A percentile compares a stretch with the other conserved stretches of the same genome.
These are phyloP conservation scores for Cadophora malorum DNA, from an alignment of 2,329 filamentous ascomycete species.

Conservation along the genomic window DNA sequence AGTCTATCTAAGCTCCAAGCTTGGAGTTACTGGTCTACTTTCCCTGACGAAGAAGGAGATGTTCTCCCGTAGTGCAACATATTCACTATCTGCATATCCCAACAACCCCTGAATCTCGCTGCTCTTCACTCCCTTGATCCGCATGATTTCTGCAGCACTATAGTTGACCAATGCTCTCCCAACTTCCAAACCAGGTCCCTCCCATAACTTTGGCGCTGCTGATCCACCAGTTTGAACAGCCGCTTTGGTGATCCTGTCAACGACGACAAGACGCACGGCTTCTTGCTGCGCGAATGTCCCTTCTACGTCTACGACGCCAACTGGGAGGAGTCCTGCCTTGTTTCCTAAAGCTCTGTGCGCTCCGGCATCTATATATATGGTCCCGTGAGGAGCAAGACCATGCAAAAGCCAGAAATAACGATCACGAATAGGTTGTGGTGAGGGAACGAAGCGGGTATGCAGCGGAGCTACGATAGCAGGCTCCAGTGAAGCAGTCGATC, in stretches of 20 bases:
- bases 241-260: conserved; percentile 58
- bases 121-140: conserved; percentile 86
- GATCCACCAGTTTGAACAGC: background rate
- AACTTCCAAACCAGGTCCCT: conserved; percentile 70
- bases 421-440: conserved; percentile 83
- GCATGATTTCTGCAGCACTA: conserved; percentile 79
- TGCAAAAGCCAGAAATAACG: conserved; percentile 98
- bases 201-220: conserved; percentile 56
- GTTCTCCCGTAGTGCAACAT: conserved; percentile 87
- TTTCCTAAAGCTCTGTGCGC: conserved; percentile 79
- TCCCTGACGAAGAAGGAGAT: conserved; percentile 66
- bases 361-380: conserved; percentile 90
- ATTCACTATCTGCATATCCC: conserved; percentile 94
- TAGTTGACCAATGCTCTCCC: conserved; percentile 94
- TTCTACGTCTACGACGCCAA: conserved; percentile 88
- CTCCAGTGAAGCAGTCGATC: conserved; percentile 52
- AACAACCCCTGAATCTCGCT: conserved; percentile 79
- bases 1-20: conserved; percentile 31
- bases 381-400: conserved; percentile 88
- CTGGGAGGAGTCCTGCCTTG: conserved; percentile 88
- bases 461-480: conserved; percentile 60
- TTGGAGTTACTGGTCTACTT: conserved; percentile 44
- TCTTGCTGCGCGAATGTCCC: conserved; percentile 92
- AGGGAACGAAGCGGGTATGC: conserved; percentile 92
- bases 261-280: conserved; percentile 84